Percentiles rank a stretch among this genome's conserved stretches.
Conservation (phyloP, 2,329 filamentous ascomycete species). For the Endothia cerciana region DNA sequence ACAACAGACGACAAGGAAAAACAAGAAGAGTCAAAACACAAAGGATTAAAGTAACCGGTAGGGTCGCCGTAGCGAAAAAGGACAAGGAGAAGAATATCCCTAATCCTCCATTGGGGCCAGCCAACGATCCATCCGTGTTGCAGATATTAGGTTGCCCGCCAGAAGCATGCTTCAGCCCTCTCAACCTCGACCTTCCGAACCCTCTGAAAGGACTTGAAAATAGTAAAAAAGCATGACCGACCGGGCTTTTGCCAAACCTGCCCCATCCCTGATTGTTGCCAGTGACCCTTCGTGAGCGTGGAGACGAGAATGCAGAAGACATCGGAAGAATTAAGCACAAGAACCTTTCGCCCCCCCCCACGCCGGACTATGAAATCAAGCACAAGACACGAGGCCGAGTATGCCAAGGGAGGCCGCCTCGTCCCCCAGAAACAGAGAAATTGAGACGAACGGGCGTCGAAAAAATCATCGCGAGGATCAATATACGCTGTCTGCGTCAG, state of each 20-base stretch:
- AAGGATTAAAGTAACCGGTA: constrained; percentile 46
- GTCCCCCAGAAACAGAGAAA: constrained; percentile 37
- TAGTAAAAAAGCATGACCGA: constrained; percentile 42
- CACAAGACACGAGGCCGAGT: constrained; percentile 47
- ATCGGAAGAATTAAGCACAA: constrained; percentile 31
- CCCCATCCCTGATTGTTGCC: constrained; percentile 48
- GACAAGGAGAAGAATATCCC: constrained; percentile 48
- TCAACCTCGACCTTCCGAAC: constrained; percentile 35
- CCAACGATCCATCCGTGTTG: constrained; percentile 46
- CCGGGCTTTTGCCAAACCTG: constrained; percentile 39
- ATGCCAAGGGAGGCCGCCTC: constrained; percentile 40
- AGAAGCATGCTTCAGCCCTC: constrained; percentile 35
- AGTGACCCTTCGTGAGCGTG: constrained; percentile 44
- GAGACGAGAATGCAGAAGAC: constrained; percentile 34
- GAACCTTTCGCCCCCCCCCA: constrained; percentile 29
- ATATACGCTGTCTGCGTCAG: constrained; percentile 73
- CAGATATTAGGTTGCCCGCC: constrained; percentile 51
- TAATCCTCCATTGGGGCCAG: constrained; percentile 52
- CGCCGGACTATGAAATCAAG: constrained; percentile 35
- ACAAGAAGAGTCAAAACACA: constrained; percentile 30
- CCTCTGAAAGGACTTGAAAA: constrained; percentile 33
- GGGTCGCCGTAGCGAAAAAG: constrained; percentile 50
- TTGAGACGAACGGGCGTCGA: constrained; percentile 53
- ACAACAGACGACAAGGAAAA: constrained; percentile 36
- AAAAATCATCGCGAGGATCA: constrained; percentile 50